Conservation (phyloP, 805 yeast species). For the Kregervanrija fluxuum region DNA sequence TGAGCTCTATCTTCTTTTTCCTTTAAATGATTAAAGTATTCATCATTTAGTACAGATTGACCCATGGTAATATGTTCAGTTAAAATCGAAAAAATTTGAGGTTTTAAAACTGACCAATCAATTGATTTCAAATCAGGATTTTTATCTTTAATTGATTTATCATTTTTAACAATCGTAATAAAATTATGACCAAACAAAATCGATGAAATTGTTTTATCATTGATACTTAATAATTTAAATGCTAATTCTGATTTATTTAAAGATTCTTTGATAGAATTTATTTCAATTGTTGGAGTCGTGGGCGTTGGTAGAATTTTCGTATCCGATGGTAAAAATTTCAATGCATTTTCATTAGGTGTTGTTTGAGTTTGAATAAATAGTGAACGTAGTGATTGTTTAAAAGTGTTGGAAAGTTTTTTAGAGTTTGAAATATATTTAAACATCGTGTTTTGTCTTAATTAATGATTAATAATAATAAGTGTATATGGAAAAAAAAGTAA, state of each 20-base stretch:
- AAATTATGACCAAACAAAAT: conserved; percentile 80
- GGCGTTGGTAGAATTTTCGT: conserved; percentile 56
- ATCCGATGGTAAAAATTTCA: conserved; percentile 71
- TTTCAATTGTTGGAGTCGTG: conserved; percentile 55
- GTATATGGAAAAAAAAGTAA: no score
- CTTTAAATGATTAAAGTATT: conserved; percentile 26
- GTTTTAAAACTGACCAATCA: conserved; percentile 55
- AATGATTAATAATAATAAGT: no score
- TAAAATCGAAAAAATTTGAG: conserved; percentile 54
- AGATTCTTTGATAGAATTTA: conserved; percentile 69
- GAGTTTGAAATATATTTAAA: not conserved
- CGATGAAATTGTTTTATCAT: conserved; percentile 55
- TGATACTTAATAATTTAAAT: conserved; percentile 61
- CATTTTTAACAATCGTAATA: conserved; percentile 66
- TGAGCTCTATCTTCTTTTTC: conserved; percentile 30
- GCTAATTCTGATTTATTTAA: conserved; percentile 64
- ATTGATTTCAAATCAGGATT: conserved; percentile 1
- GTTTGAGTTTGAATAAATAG: conserved; percentile 75
- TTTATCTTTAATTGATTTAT: conserved; percentile 2
- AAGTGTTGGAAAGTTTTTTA: not conserved
- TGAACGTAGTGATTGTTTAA: conserved; percentile 9
- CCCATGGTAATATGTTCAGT: conserved; percentile 52
- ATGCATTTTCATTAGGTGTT: conserved; percentile 82
- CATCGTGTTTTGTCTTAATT: no score
- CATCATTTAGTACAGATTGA: conserved; percentile 41